These are phyloP conservation scores for Saitozyma podzolica DNA, from an alignment of 768 basidiomycete genomes.

Conservation along the genomic window DNA sequence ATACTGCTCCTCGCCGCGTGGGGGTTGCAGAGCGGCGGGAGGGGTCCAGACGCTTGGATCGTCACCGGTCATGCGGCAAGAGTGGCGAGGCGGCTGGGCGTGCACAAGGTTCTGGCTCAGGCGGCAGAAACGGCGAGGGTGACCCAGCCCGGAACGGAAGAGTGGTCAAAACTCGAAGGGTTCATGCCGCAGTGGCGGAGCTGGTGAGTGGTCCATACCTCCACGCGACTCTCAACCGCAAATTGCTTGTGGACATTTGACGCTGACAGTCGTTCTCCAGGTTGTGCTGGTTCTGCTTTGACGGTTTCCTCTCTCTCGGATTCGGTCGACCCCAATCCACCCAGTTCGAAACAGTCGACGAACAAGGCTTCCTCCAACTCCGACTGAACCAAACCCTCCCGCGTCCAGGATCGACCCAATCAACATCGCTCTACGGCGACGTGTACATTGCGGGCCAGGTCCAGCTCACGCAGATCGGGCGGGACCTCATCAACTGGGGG, in stretches of 20 bases:
- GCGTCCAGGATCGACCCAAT: slow-evolving; percentile 19
- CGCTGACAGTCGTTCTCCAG: not conserved
- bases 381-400: slow-evolving; percentile 24
- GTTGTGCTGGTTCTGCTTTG: slow-evolving; percentile 31
- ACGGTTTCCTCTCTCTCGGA: slow-evolving; percentile 38
- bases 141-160: slow-evolving; percentile 21
- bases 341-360: slow-evolving; percentile 40
- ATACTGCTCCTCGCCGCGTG: slow-evolving; percentile 29
- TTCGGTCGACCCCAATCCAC: slow-evolving; percentile 41
- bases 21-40: slow-evolving; percentile 22
- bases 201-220: slow-evolving; percentile 12
- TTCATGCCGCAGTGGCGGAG: slow-evolving; percentile 40
- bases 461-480: slow-evolving; percentile 37
- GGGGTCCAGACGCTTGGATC: slow-evolving; percentile 30
- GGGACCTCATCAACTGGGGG: slow-evolving; percentile 36
- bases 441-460: slow-evolving; percentile 41
- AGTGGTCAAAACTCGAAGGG: slow-evolving; percentile 26
- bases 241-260: not conserved
- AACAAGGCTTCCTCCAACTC: slow-evolving; percentile 30
- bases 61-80: slow-evolving; percentile 29
- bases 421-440: slow-evolving; percentile 31
- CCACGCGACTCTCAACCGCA: not conserved
- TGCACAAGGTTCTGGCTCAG: slow-evolving; percentile 27
- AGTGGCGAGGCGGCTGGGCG: slow-evolving; percentile 23
- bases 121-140: slow-evolving; percentile 24